Base-by-base conservation (phyloP, 2,329 filamentous ascomycete genomes). In the Colletotrichum coccodes region DNA sequence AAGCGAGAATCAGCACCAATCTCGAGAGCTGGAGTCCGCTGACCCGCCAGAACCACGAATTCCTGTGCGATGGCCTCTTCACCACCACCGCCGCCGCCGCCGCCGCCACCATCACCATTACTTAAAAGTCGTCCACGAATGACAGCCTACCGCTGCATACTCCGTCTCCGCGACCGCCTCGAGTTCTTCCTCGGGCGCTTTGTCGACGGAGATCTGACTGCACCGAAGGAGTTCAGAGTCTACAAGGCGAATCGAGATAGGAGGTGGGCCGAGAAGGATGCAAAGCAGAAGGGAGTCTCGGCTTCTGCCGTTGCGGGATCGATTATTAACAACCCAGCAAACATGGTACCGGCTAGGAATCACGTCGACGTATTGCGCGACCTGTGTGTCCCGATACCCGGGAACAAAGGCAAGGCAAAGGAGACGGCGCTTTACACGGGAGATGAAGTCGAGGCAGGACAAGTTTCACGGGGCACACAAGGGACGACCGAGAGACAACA, bases 91-190 rank as follows among this genome's bases (percentile, higher is more conserved):
- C 18, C 34, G 18, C n/a, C n/a, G n/a, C n/a, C n/a, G 12, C 36
- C 26, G 4, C 50, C 5, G 7, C 28, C 18, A 8, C 7, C 32
- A 34, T 12, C 4, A 12, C 16, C 21, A 4, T n/a, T 30, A 23
- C 7, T n/a, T 30, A 23, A 12, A 32, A 26, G 16, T n/a, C 42
- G 34, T 11, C 54, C 58, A 11, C 49, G 52, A 16, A 53, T 47
- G 46, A 69, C 68, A 5, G 53, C 30, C 21, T 53, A 36, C 34
- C 59, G 68, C 42, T 58, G 34, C 21, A n/a, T 64, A 42, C 8
- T 58, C 14, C 68, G 68, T 11, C 64, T 70, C 30, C 60, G 60
- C 54, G 68, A 70, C 32, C 59, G 59, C 50, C 46, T 68, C 28
- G 64, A 69, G 40, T 42, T 67, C 38, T 18, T 70, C 14, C 64